phyloP scores from a whole-genome alignment of 805 yeast species.

The Pichia scutulata region DNA sequence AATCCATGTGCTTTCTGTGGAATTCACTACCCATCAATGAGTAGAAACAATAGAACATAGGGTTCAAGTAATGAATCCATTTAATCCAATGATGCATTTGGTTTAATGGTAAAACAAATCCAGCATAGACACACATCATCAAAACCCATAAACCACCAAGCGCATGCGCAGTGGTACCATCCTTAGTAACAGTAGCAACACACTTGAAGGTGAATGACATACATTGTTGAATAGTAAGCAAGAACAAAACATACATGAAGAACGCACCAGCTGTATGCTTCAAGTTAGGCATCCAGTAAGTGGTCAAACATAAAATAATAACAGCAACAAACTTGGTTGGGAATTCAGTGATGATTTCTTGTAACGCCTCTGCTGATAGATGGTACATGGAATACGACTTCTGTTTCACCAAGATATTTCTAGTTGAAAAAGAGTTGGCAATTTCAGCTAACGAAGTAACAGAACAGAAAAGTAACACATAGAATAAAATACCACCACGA shows the following conservation, averaged over 20 bases:
- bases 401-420: constrained; percentile 59
- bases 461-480: constrained; percentile 51
- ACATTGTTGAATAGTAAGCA: constrained; percentile 33
- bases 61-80: constrained; percentile 46
- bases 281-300: constrained; percentile 47
- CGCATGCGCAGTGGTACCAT: constrained; percentile 52
- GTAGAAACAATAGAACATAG: constrained; percentile 43
- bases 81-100: constrained; percentile 57
- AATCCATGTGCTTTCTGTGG: constrained; percentile 43
- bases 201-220: constrained; percentile 46
- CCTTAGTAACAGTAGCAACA: constrained; percentile 42
- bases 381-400: constrained; percentile 55
- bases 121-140: constrained; percentile 50
- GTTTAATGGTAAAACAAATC: constrained; percentile 52
- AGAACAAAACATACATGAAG: constrained; percentile 48
- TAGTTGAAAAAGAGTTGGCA: constrained; percentile 47
- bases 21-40: constrained; percentile 52
- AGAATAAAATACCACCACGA: constrained; percentile 58
- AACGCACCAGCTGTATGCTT: constrained; percentile 47
- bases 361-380: constrained; percentile 59
- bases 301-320: constrained; percentile 36
- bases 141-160: constrained; percentile 50
- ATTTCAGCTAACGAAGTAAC: constrained; percentile 58
- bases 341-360: constrained; percentile 46
- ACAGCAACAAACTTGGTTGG: constrained; percentile 49